Base-by-base conservation (phyloP, 164 flowering plant genomes). In the Litsea cubeba region DNA sequence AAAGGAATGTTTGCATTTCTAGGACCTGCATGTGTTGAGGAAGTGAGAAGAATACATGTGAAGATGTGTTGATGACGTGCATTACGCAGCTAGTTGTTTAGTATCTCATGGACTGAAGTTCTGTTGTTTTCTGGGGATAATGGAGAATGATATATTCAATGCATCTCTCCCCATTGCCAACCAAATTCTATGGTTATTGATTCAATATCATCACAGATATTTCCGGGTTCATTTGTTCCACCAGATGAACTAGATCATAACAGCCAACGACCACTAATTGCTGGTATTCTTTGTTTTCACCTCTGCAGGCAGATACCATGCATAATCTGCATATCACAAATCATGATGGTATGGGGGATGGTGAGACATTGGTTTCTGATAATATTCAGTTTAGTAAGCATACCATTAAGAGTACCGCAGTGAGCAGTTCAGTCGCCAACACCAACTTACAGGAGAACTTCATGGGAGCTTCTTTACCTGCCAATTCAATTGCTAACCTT, bases 141-240 rank as follows among this genome's bases (percentile, higher is more conserved):
- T 85, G 86, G 91, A 86, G 51, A 83, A 81, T 68, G 80, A 78
- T 60, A 76, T 71, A 11, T 77, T 77, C 51, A 75, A 76, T 68
- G 23, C 70, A 1, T 74, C 84, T 17, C 20, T 65, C 2, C 76
- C 73, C 12, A 65, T 71, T 65, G 32, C 74, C 26, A 75, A 50
- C 71, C 81, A 35, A 71, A 79, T 78, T 64, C 83, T 64, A 17
- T 80, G 30, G 72, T 71, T 49, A 62, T 79, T 20, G 84, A 85
- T 72, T 85, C 82, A 62, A 69, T 72, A 18, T 68, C 79, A 28
- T 73, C 83, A 50, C 81, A 78, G 24, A 49, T 71, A 14, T 72
- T 66, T 65, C 76, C 84, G 14, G 74, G 72, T 50, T 76, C 88
- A 58, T 71, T 81, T 66, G 67, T 73, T 69, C 85, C 74, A 12